phyloP scores from a whole-genome alignment of 2,329 filamentous ascomycete species.

The Phyllosticta ampelicida region DNA sequence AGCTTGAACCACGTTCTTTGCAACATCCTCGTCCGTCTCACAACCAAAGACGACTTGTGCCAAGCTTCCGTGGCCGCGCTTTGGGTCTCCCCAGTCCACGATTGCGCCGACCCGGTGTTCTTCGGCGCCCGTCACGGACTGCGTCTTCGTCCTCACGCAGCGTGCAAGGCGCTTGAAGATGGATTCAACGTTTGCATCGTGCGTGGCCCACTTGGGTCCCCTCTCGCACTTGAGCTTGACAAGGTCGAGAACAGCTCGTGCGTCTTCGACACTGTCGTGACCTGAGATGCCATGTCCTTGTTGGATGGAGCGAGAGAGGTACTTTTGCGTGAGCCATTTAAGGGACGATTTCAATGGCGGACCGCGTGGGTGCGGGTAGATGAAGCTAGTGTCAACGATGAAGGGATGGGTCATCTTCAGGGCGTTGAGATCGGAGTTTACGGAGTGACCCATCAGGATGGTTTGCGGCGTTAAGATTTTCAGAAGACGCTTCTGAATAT shows the following conservation, averaged over 20 bases:
- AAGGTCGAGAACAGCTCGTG: constrained; percentile 79
- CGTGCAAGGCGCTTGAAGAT: constrained; percentile 70
- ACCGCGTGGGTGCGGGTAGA: constrained; percentile 84
- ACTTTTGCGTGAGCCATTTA: constrained; percentile 81
- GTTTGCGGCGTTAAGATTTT: constrained; percentile 60
- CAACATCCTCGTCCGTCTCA: constrained; percentile 46
- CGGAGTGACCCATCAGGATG: constrained; percentile 68
- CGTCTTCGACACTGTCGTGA: constrained; percentile 90
- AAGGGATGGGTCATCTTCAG: constrained; percentile 83
- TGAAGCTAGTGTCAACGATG: constrained; percentile 80
- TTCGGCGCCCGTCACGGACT: constrained; percentile 22
- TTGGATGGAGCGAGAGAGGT: constrained; percentile 79
- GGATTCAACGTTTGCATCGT: constrained; percentile 70
- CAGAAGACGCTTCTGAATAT: constrained; percentile 72
- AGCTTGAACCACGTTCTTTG: constrained; percentile 37
- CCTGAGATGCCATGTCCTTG: constrained; percentile 60
- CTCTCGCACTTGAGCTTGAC: constrained; percentile 94
- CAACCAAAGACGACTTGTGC: constrained; percentile 48
- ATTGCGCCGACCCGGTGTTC: constrained; percentile 58
- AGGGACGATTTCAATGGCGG: constrained; percentile 82
- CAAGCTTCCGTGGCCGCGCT: constrained; percentile 46
- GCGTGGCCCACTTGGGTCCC: constrained; percentile 74
- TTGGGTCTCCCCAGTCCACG: constrained; percentile 82
- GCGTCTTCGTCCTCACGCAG: constrained; percentile 39
- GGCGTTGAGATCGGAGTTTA: constrained; percentile 75